Evolutionary conservation across 768 basidiomycete genomes (phyloP), one percentile per base, ranked within the genome.

Genomic region (Hydnomerulius pinastri): DNA sequence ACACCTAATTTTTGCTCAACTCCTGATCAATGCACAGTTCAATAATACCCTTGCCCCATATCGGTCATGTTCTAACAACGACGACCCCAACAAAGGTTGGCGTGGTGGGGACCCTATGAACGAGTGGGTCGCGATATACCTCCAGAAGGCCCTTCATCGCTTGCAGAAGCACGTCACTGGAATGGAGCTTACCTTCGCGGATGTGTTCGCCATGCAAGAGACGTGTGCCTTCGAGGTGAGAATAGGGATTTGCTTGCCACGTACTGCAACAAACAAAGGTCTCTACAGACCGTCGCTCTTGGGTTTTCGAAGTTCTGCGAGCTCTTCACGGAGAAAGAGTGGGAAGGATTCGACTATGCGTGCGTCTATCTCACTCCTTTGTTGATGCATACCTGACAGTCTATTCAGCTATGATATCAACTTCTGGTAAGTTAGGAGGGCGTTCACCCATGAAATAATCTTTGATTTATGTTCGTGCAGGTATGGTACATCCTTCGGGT

Each of bases 251-350:
- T 36, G 23, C 12, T 32, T 27, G n/a, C n/a, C n/a, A 5, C 8
- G 9, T 32, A 12, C 11, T 24, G 23, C 27, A 13, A 21, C 10
- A 15, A 21, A 20, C 15, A 21, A n/a, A n/a, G n/a, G n/a, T n/a
- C n/a, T n/a, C 48, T 46, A 23, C 46, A 87, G 86, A 91, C 93
- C 5, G 92, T 93, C 30, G 87, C 89, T 0, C 75, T 93, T 23
- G 91, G 90, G 6, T 92, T 89, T 64, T 91, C 89, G 13, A 85
- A 84, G 57, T 95, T 93, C 72, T 95, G 92, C 57, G 82, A 83
- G 50, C 73, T 95, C 4, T 95, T 95, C 68, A 91, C 89, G 0
- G 78, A 86, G 59, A 81, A 88, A 42, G 92, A 95, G 67, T 94
- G 92, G 91, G 84, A 88, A 61, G 90, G 90, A 1, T 94, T 92